Percentiles rank a stretch among this genome's conserved stretches.
Conservation (phyloP, 805 yeast genomes). For the Nakazawaea ambrosiae region DNA sequence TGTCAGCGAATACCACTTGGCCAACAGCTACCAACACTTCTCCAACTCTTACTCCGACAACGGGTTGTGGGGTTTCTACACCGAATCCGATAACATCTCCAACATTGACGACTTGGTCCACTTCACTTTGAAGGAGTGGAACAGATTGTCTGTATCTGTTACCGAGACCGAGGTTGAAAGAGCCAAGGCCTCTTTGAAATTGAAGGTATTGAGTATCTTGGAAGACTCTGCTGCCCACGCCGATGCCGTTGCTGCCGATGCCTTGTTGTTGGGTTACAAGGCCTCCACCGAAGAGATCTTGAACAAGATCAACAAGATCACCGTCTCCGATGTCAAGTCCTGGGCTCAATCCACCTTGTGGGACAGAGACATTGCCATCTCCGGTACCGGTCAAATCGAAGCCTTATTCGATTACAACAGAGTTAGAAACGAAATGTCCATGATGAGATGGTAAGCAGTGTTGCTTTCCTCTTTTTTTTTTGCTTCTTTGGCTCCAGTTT, state of each 20-base stretch:
- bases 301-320: conserved; percentile 56
- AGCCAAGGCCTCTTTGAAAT: conserved; percentile 67
- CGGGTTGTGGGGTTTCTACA: conserved; percentile 80
- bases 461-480: too few species aligned
- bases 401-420: conserved; percentile 77
- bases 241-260: conserved; percentile 50
- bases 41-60: conserved; percentile 66
- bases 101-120: conserved; percentile 72
- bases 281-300: conserved; percentile 53
- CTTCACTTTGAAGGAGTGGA: conserved; percentile 82
- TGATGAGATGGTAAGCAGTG: conserved; percentile 70
- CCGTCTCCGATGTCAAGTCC: conserved; percentile 49
- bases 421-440: conserved; percentile 83
- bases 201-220: conserved; percentile 46
- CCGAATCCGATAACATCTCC: conserved; percentile 52
- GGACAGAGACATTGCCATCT: conserved; percentile 79
- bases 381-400: conserved; percentile 85
- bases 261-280: conserved; percentile 56
- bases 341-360: conserved; percentile 76
- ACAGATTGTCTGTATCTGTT: conserved; percentile 70
- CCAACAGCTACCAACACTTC: conserved; percentile 68
- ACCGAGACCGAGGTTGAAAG: conserved; percentile 73
- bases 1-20: conserved; percentile 65
- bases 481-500: too few species aligned
- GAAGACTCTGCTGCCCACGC: conserved; percentile 45